Conservation (phyloP, 345 rosid genomes). For the Salix udensis region DNA sequence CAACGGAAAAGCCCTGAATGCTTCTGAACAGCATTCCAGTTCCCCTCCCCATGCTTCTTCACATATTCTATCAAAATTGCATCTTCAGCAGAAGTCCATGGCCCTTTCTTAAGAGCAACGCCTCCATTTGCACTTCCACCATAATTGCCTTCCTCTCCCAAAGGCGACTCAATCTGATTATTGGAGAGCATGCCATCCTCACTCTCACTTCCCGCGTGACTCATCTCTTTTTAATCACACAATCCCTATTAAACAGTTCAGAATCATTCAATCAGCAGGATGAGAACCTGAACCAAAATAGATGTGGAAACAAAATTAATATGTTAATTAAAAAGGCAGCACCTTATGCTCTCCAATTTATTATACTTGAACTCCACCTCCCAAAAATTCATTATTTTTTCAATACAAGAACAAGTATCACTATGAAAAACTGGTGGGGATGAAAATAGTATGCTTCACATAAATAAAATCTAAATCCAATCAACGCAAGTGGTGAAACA, state of each 20-base stretch:
- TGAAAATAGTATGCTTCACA: slow-evolving; percentile 7
- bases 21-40: slow-evolving; percentile 96
- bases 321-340: neutral
- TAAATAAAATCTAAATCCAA: slow-evolving; percentile 14
- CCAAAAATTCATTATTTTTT: neutral
- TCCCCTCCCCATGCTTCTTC: slow-evolving; percentile 93
- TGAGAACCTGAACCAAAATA: slow-evolving; percentile 37
- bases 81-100: slow-evolving; percentile 98
- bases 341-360: slow-evolving; percentile 12
- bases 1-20: slow-evolving; percentile 82
- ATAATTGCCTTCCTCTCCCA: slow-evolving; percentile 39
- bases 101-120: slow-evolving; percentile 77
- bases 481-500: slow-evolving; percentile 1
- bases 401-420: neutral
- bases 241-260: slow-evolving; percentile 29
- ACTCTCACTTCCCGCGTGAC: slow-evolving; percentile 52
- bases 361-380: slow-evolving; percentile 25
- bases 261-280: slow-evolving; percentile 37
- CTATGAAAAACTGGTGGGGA: slow-evolving; percentile 13
- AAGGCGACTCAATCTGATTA: slow-evolving; percentile 53
- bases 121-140: slow-evolving; percentile 48
- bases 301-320: slow-evolving; percentile 8
- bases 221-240: slow-evolving; percentile 57
- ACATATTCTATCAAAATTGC: slow-evolving; percentile 80
- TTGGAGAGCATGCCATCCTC: slow-evolving; percentile 54